Evolutionary conservation across 768 basidiomycete species (phyloP), one percentile per base, ranked within the genome.

Genomic region (Cystobasidium tubakii): DNA sequence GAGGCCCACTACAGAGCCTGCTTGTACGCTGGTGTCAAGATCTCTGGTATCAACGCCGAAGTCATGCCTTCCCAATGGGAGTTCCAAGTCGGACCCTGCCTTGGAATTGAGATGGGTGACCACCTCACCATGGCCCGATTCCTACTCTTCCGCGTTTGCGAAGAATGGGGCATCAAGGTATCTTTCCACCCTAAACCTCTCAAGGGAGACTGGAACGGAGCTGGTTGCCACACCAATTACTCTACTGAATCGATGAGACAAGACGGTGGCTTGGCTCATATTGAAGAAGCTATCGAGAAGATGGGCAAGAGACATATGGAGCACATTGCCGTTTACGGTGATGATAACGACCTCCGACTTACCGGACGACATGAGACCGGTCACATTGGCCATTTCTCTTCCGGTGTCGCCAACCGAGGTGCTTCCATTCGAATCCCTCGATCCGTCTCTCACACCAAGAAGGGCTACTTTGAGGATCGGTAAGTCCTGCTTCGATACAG

Each of bases 61-160:
- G 95, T 98, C 75, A 98, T 98, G 95, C 95, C 96, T 19, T 88
- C 94, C 71, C 96, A 99, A 82, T 99, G 96, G 96, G 96, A 99
- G 84, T 99, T 95, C 90, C 96, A 99, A 83, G 92, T 99, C 78
- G 95, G 96, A 66, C 96, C 96, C 34, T 98, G 95, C 79, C 90
- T 91, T 81, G 96, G 96, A 69, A 97, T 98, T 82, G 85, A 89
- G 74, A 95, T 98, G 92, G 96, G 96, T 78, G 96, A 99, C 82
- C 95, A 99, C 83, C 88, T 99, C 79, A 96, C 93, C 92, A 92
- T 98, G 87, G 92, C 96, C 43, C 91, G 96, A 78, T 99, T 89
- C 85, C 89, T 99, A 78, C 88, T 98, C 79, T 82, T 92, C 81
- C 90, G 96, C 78, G 89, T 96, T 78, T 93, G 95, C 77, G 96